A percentile compares a stretch with the other conserved stretches of the same genome.
Evolutionary conservation across 345 rosid species (phyloP).

Genomic region (Stellera chamaejasme): DNA sequence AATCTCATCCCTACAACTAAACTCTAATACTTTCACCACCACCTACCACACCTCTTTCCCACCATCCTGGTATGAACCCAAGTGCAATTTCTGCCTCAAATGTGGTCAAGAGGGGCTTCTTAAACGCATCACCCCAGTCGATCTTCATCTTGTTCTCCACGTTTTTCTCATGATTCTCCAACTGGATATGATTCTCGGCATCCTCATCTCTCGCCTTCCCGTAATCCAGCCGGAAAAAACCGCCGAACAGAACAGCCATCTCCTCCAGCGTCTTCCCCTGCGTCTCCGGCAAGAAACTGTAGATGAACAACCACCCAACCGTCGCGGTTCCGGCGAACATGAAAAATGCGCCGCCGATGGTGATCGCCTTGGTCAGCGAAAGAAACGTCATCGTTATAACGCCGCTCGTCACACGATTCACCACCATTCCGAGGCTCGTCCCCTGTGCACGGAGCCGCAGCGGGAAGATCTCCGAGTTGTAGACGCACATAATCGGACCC

Average conservation of each 20-base stretch:
- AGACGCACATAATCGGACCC: constrained; percentile 24
- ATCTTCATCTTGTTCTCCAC: neutral
- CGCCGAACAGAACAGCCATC: constrained; percentile 6
- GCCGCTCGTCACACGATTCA: constrained; percentile 17
- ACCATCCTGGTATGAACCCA: too few species aligned
- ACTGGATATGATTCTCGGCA: constrained; percentile 15
- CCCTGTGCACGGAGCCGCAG: constrained; percentile 16
- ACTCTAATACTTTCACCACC: too few species aligned
- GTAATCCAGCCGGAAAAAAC: constrained; percentile 32
- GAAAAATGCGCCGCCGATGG: constrained; percentile 21
- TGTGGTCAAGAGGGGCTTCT: too few species aligned
- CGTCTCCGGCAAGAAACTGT: constrained; percentile 6
- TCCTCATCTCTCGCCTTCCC: constrained; percentile 10
- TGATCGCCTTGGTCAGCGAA: constrained; percentile 14
- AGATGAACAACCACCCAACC: constrained; percentile 9
- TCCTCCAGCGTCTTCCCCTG: constrained; percentile 7
- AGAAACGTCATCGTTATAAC: constrained; percentile 17
- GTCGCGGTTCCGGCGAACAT: constrained; percentile 13
- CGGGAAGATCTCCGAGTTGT: constrained; percentile 24
- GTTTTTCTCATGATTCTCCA: constrained; percentile 3
- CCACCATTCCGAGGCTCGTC: constrained; percentile 10
- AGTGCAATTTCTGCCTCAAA: too few species aligned
- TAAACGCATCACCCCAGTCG: too few species aligned
- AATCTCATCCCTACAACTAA: too few species aligned
- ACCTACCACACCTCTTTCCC: too few species aligned